Evolutionary conservation across 345 rosid species (phyloP), one percentile per base, ranked within the genome.

Genomic region (Theobroma cacao): DNA sequence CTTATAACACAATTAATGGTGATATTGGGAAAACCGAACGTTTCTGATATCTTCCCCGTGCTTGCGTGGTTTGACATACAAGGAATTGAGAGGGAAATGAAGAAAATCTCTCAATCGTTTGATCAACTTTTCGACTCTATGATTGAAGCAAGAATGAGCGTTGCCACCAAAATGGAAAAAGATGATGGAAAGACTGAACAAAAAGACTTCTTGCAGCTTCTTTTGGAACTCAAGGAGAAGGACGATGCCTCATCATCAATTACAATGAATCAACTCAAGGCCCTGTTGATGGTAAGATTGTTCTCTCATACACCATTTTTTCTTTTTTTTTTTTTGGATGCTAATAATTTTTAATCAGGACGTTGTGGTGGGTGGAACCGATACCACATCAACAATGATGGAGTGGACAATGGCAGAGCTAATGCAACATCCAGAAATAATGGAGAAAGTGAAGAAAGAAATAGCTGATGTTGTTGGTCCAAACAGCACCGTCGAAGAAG

Each of bases 41-140:
- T 89, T 72, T 90, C 91, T 0, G 91, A 89, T 53, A 22, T 89
- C 33, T 85, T 87, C 53, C 87, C 91, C 0, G 53, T 72, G 31
- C 75, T 89, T 17, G 83, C 86, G 0, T n/a, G 80, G 77, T 82
- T 87, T 43, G 94, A 89, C 72, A 6, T 87, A 31, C 91, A 87
- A 80, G 90, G 91, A 43, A 26, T 84, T 7, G 73, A 72, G 71
- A 84, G 62, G 76, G 40, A 75, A 9, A 40, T 76, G 26, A 76
- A 15, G 75, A 64, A 74, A 61, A 15, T 81, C 4, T 4, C 8
- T 0, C 4, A 2, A 5, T 15, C 28, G 41, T 22, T 83, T 1
- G 88, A 88, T 11, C 9, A 74, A 5, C 61, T 82, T 53, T 53
- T 84, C 11, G 62, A 82, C 12, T 74, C 34, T 6, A 63, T 78